Percentiles rank a stretch among this genome's conserved stretches.
Evolutionary conservation across 768 basidiomycete species (phyloP).

Genomic region (Leccinum sublutescens): DNA sequence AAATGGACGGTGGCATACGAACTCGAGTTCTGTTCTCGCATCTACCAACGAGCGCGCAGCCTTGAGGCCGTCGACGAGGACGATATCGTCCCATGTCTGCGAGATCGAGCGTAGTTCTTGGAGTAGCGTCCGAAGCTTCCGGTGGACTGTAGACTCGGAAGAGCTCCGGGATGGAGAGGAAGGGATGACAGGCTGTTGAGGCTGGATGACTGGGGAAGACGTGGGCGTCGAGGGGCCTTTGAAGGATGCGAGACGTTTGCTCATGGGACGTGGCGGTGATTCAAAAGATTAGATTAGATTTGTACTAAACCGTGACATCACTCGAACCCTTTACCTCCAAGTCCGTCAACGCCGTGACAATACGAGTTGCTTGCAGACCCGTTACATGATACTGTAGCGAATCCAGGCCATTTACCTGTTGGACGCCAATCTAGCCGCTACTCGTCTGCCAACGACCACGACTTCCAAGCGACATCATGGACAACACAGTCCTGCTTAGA

Average conservation of each 20-base stretch:
- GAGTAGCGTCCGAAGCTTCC: constrained; percentile 66
- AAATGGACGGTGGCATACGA: constrained; percentile 30
- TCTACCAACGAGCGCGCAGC: constrained; percentile 72
- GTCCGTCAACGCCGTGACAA: too few relatives aligned
- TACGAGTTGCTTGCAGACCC: neutral
- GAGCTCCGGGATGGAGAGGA: constrained; percentile 38
- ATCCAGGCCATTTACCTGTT: too few relatives aligned
- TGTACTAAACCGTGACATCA: too few relatives aligned
- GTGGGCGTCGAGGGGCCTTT: constrained; percentile 76
- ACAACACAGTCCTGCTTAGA: constrained; percentile 29
- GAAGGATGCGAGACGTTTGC: constrained; percentile 70
- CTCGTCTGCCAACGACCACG: constrained; percentile 2
- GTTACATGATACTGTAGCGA: neutral
- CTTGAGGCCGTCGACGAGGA: constrained; percentile 75
- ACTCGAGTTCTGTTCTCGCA: constrained; percentile 84
- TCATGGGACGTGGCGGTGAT: constrained; percentile 33
- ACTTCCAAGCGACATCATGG: constrained; percentile 14
- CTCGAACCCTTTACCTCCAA: neutral
- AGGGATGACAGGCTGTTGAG: constrained; percentile 35
- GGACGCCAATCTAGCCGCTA: too few relatives aligned
- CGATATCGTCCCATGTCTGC: constrained; percentile 81
- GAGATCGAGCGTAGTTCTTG: constrained; percentile 63
- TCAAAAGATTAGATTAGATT: constrained; percentile 25
- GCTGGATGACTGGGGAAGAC: constrained; percentile 56
- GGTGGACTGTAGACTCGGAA: constrained; percentile 76